phyloP scores from a whole-genome alignment of 352 stramenopile species.

The Pythium guiyangense region DNA sequence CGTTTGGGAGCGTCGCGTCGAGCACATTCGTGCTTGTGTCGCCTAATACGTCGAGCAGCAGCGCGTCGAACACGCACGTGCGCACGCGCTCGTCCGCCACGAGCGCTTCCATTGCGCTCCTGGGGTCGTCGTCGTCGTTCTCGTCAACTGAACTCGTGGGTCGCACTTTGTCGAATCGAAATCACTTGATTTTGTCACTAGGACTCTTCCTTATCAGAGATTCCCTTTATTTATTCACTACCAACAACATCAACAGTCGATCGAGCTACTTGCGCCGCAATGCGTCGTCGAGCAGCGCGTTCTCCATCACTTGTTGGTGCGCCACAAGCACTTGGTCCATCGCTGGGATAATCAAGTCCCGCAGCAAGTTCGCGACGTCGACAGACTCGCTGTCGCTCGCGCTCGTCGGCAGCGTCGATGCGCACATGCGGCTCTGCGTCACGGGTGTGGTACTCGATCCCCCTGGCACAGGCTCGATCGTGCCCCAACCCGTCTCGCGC shows the following conservation, averaged over 20 bases:
- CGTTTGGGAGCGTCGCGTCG: background rate
- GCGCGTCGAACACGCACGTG: slow-evolving; percentile 1
- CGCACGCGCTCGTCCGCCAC: slow-evolving; percentile 3
- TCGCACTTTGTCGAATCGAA: too few species aligned
- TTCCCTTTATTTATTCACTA: background rate
- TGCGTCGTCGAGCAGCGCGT: slow-evolving; percentile 8
- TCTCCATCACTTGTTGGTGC: slow-evolving; percentile 9
- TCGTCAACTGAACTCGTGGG: background rate
- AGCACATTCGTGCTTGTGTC: background rate
- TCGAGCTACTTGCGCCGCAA: slow-evolving; percentile 2
- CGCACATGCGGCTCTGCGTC: slow-evolving; percentile 3
- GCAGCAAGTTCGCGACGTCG: slow-evolving; percentile 7
- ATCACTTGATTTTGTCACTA: too few species aligned
- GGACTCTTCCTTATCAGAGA: too few species aligned
- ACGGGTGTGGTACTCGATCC: background rate
- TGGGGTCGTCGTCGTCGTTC: background rate
- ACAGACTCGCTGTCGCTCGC: background rate
- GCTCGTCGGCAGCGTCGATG: slow-evolving; percentile 4
- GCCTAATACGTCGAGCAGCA: slow-evolving; percentile 5
- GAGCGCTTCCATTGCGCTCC: background rate
- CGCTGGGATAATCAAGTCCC: slow-evolving; percentile 8
- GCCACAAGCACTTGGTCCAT: slow-evolving; percentile 8
- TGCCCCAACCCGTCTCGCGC: slow-evolving; percentile 8
- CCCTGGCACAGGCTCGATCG: slow-evolving; percentile 1
- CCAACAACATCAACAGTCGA: background rate